A percentile compares a stretch with the other conserved stretches of the same genome.
phyloP scores from a whole-genome alignment of 768 basidiomycete species.

The Panaeolus cyanescens region DNA sequence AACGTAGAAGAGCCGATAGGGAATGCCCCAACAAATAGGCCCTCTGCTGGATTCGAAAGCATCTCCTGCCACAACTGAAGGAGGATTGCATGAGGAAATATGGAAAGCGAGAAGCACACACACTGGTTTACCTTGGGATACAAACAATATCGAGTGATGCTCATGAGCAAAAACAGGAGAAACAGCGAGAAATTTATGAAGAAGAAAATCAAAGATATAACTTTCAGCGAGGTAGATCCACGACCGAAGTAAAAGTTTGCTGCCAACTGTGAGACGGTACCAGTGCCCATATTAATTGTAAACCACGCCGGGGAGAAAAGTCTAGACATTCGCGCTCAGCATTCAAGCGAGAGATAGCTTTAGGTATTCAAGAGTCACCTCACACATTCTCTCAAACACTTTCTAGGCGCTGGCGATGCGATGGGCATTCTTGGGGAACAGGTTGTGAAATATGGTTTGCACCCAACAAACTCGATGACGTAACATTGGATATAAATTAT shows the following conservation, averaged over 20 bases:
- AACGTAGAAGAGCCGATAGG: conserved; percentile 62
- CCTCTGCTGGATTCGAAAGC: conserved; percentile 44
- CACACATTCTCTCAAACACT: conserved; percentile 11
- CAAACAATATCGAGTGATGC: conserved; percentile 44
- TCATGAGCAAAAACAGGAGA: conserved; percentile 42
- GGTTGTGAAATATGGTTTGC: too few relatives aligned
- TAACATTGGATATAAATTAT: neutral
- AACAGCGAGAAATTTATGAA: conserved; percentile 58
- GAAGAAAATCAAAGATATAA: conserved; percentile 47
- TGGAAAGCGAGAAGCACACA: too few relatives aligned
- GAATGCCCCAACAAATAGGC: conserved; percentile 41
- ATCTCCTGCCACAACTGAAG: conserved; percentile 41
- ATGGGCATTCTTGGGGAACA: neutral
- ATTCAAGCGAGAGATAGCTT: neutral
- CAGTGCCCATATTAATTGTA: conserved; percentile 33
- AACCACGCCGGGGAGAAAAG: conserved; percentile 20
- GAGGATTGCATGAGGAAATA: conserved; percentile 24
- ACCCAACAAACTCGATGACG: neutral
- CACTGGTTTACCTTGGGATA: conserved; percentile 8
- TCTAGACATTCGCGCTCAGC: conserved; percentile 6
- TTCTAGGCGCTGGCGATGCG: neutral
- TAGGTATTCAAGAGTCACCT: conserved; percentile 3
- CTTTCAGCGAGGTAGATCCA: conserved; percentile 34
- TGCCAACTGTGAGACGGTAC: conserved; percentile 52
- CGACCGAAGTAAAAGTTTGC: conserved; percentile 54